Conservation (phyloP, 2,329 filamentous ascomycete species). For the Rhytidhysteron rufulum region DNA sequence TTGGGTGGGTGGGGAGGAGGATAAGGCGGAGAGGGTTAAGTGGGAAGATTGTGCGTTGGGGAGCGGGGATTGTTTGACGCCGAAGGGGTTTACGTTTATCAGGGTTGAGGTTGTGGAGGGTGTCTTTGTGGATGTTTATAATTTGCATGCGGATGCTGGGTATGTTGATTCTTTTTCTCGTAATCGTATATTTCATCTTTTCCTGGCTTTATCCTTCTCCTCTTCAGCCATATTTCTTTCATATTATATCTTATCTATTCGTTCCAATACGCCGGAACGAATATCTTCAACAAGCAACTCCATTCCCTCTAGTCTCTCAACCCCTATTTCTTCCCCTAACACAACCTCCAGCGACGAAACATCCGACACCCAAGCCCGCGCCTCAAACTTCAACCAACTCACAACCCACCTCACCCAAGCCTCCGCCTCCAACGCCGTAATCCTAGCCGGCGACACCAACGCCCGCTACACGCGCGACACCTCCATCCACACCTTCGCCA, state of each 20-base stretch:
- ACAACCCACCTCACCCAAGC: slow-evolving; percentile 53
- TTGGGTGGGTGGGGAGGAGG: slow-evolving; percentile 54
- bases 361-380: slow-evolving; percentile 54
- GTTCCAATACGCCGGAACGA: too few species aligned
- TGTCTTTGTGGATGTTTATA: slow-evolving; percentile 61
- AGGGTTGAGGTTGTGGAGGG: slow-evolving; percentile 50
- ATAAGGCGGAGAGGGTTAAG: slow-evolving; percentile 55
- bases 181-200: not conserved
- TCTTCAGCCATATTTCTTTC: not conserved
- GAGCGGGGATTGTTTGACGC: slow-evolving; percentile 62
- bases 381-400: slow-evolving; percentile 58
- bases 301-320: not conserved
- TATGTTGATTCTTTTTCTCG: slow-evolving; percentile 12
- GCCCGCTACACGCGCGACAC: slow-evolving; percentile 57
- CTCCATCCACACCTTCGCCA: slow-evolving; percentile 51
- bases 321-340: not conserved
- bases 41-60: slow-evolving; percentile 56
- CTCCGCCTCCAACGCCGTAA: slow-evolving; percentile 58
- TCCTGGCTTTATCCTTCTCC: not conserved
- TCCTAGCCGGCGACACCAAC: slow-evolving; percentile 65
- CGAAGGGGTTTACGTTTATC: slow-evolving; percentile 69
- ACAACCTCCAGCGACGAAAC: slow-evolving; percentile 35
- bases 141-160: slow-evolving; percentile 65
- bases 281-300: too few species aligned
- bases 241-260: not conserved